Base-by-base conservation (phyloP, 2,329 filamentous ascomycete genomes). In the Pseudopithomyces chartarum region DNA sequence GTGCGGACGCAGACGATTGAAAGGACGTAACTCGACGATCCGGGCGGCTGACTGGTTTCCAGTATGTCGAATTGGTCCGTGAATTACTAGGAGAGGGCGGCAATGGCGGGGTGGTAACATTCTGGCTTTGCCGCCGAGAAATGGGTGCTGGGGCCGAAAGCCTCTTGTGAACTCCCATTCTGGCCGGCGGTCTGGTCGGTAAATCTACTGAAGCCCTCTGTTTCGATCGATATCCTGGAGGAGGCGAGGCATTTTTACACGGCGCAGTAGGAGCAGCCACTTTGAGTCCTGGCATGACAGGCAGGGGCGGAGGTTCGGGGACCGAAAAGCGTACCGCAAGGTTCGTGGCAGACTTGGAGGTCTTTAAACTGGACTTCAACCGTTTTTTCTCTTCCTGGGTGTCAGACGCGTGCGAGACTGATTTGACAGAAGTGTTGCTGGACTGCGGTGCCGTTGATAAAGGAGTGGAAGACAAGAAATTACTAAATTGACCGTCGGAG, bases 241-340 rank as follows among this genome's bases (percentile, higher is more conserved):
- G 34, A 8, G 12, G 22, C 5, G 45, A 15, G 15, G 32, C 22
- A 29, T 54, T 22, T 29, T 47, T 51, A 17, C 33, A 13, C 22
- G 26, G 12, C 7, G 45, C 19, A 3, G 33, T 2, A 29, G 33
- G 47, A 12, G 33, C 47, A 38, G 38, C 26, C 10, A 17, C 6
- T 10, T 52, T 42, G 5, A 55, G 29, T 42, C 15, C 42, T 43
- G 39, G 33, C 39, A 59, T 51, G 33, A 23, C 46, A 15, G 53
- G 53, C 19, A 22, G 43, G 13, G 57, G 53, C 23, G 32, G 43
- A 17, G 56, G 57, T 38, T 66, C 62, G 51, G 66, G 61, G 12
- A 69, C 62, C 19, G 60, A 52, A 29, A 72, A 72, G 22, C 65
- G 61, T 38, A 72, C 69, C 12, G 59, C 61, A 6, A 67, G 56